Evolutionary conservation across 305 asterid genomes (phyloP).

Genomic region (Nicotiana rustica): DNA sequence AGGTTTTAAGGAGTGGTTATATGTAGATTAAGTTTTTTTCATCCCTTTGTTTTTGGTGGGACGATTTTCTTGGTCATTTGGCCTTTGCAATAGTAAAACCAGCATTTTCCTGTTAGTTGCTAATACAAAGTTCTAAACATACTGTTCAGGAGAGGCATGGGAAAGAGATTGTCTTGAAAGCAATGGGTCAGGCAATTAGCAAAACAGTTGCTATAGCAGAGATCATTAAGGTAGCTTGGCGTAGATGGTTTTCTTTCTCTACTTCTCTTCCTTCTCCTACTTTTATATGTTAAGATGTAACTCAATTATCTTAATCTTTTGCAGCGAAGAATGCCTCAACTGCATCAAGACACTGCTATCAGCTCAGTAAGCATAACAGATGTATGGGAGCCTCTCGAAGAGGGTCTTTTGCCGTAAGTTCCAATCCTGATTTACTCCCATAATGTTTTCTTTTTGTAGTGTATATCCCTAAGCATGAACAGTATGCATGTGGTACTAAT

Average conservation of each 20-base stretch:
- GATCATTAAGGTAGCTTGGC: conserved; percentile 69
- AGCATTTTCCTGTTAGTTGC: conserved; percentile 12
- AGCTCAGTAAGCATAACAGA: conserved; percentile 90
- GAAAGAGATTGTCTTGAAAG: conserved; percentile 85
- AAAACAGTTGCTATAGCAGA: conserved; percentile 88
- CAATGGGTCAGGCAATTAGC: conserved; percentile 97
- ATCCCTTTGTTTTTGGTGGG: neutral
- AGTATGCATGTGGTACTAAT: conserved; percentile 18
- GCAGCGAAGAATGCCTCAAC: conserved; percentile 77
- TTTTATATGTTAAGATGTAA: neutral
- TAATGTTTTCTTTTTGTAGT: neutral
- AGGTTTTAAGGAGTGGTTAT: neutral
- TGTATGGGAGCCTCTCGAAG: conserved; percentile 94
- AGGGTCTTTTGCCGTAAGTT: conserved; percentile 93
- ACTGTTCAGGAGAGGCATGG: conserved; percentile 73
- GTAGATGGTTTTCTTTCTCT: neutral
- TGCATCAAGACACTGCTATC: conserved; percentile 88
- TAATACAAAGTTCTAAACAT: conserved; percentile 31
- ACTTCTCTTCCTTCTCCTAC: neutral
- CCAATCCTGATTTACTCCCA: conserved; percentile 18
- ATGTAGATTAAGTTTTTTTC: neutral
- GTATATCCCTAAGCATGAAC: neutral
- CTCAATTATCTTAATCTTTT: conserved; percentile 36
- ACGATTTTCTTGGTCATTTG: neutral
- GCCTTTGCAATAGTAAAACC: neutral